A percentile compares a stretch with the other conserved stretches of the same genome.
Conservation (phyloP, 2,329 filamentous ascomycete species). For the Dactylonectria macrodidyma region DNA sequence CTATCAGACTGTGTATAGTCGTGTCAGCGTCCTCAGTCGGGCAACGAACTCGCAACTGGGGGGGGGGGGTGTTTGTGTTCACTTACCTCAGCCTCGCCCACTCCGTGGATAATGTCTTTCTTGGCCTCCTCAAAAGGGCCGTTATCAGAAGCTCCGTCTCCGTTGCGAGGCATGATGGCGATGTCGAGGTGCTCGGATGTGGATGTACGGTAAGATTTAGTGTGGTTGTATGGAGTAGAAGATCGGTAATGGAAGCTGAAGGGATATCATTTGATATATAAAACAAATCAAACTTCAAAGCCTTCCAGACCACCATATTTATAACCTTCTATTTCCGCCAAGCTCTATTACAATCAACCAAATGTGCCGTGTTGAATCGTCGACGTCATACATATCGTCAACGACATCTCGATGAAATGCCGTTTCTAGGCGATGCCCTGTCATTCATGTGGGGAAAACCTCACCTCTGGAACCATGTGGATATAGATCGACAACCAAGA, state of each 20-base stretch:
- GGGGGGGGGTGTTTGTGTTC: slow-evolving; percentile 30
- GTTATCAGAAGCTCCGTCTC: slow-evolving; percentile 65
- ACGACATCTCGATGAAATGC: slow-evolving; percentile 23
- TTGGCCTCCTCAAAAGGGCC: slow-evolving; percentile 57
- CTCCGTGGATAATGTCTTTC: slow-evolving; percentile 62
- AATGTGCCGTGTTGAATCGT: slow-evolving; percentile 11
- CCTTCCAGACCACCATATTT: neutral
- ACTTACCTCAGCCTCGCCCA: slow-evolving; percentile 58
- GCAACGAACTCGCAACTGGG: neutral
- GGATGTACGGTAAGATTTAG: neutral
- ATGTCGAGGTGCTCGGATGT: slow-evolving; percentile 14
- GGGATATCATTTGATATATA: neutral
- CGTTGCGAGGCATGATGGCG: slow-evolving; percentile 64
- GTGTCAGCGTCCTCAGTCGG: neutral
- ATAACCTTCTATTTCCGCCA: neutral
- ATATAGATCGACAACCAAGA: slow-evolving; percentile 6
- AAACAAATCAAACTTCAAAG: neutral
- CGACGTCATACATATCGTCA: slow-evolving; percentile 32
- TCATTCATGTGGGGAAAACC: slow-evolving; percentile 18
- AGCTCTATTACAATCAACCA: neutral
- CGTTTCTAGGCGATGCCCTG: neutral
- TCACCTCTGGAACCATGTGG: neutral
- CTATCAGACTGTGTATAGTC: slow-evolving; percentile 47
- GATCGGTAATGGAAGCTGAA: slow-evolving; percentile 23
- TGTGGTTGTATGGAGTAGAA: neutral